Conservation (phyloP, 179 eudicot genomes). For the Amaranthus tricolor region DNA sequence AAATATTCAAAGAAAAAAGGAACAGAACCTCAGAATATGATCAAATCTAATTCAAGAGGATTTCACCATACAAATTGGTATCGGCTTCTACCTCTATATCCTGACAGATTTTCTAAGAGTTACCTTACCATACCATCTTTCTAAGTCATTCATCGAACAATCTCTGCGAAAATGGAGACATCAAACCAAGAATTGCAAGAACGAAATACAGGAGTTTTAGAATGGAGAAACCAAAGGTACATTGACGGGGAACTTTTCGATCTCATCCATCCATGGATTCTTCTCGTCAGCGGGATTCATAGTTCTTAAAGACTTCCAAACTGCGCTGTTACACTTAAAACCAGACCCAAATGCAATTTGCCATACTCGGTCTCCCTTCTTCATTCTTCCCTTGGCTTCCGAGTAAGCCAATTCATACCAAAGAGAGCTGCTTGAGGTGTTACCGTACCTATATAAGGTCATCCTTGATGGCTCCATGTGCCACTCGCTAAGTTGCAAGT, state of each 20-base stretch:
- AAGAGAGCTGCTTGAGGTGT: constrained; percentile 50
- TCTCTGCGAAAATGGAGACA: background rate
- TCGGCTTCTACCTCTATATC: background rate
- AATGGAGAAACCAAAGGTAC: constrained; percentile 42
- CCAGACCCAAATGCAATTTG: constrained; percentile 63
- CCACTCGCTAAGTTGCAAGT: constrained; percentile 49
- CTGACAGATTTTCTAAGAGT: background rate
- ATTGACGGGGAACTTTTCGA: constrained; percentile 47
- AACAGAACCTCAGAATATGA: constrained; percentile 9
- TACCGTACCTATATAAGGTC: constrained; percentile 59
- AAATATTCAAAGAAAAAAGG: constrained; percentile 5
- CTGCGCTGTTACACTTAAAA: constrained; percentile 60
- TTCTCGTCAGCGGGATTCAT: constrained; percentile 52
- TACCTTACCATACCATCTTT: background rate
- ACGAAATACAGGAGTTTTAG: background rate
- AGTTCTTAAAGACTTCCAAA: constrained; percentile 50
- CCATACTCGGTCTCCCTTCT: background rate
- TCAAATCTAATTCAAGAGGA: background rate
- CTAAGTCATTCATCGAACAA: constrained; percentile 9
- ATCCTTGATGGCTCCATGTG: constrained; percentile 67
- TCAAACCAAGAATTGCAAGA: background rate
- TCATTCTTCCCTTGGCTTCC: too few species aligned
- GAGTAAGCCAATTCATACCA: too few species aligned
- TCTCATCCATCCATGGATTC: constrained; percentile 56
- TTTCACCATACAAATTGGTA: constrained; percentile 9